Evolutionary conservation across 768 basidiomycete species (phyloP).

Genomic region (Kwoniella botswanensis): DNA sequence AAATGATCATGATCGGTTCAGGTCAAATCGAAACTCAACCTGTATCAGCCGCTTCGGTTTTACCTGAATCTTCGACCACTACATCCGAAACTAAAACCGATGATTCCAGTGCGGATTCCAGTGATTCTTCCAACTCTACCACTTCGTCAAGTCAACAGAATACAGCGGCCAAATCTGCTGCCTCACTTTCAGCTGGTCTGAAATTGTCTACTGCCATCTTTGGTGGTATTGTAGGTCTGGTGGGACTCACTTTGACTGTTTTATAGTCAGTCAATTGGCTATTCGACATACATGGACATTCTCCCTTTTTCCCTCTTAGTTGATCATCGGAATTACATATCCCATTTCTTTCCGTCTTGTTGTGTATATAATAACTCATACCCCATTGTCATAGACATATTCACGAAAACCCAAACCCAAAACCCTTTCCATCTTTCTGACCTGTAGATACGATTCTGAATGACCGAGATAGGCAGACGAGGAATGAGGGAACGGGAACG

Average conservation of each 20-base stretch:
- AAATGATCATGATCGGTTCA: conserved; percentile 50
- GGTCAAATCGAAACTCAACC: conserved; percentile 46
- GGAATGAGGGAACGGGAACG: not conserved
- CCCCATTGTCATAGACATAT: not conserved
- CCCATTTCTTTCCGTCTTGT: not conserved
- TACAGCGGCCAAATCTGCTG: conserved; percentile 15
- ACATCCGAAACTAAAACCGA: conserved; percentile 1
- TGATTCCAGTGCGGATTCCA: not conserved
- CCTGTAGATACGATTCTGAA: not conserved
- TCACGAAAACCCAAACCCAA: not conserved
- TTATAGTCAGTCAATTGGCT: not conserved
- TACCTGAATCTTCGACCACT: conserved; percentile 35
- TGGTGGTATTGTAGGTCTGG: not conserved
- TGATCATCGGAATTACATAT: not conserved
- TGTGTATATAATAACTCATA: conserved; percentile 15
- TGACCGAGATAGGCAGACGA: no score
- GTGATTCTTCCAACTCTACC: not conserved
- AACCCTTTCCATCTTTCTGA: not conserved
- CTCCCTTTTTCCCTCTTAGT: not conserved
- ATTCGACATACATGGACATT: conserved; percentile 4
- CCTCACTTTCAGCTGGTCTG: conserved; percentile 22
- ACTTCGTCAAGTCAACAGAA: conserved; percentile 9
- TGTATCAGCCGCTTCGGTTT: conserved; percentile 30
- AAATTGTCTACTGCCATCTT: not conserved
- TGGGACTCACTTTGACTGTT: not conserved